Percentiles rank a stretch among this genome's conserved stretches.
phyloP scores from a whole-genome alignment of 139 green algal genomes.

The Nannochloris sp. region DNA sequence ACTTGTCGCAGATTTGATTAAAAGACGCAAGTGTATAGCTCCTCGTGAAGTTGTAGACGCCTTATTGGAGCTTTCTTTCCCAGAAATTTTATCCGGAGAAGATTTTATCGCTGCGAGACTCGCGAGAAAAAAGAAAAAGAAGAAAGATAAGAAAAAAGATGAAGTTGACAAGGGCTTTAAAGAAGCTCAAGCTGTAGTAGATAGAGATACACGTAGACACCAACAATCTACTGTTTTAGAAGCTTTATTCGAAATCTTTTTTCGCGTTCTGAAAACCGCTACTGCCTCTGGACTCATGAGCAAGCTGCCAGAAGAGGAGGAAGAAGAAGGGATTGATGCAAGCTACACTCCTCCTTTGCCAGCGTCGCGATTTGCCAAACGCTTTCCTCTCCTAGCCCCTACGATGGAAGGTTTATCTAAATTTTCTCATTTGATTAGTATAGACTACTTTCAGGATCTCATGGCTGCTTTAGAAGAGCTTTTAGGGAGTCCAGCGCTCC shows the following conservation, averaged over 20 bases:
- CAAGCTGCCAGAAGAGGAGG: too few relatives aligned
- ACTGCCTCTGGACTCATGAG: conserved; percentile 22
- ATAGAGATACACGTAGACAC: background rate
- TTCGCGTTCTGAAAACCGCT: conserved; percentile 62
- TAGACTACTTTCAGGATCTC: conserved; percentile 76
- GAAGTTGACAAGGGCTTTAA: conserved; percentile 50
- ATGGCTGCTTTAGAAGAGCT: conserved; percentile 46
- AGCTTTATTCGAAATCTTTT: conserved; percentile 73
- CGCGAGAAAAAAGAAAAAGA: conserved; percentile 18
- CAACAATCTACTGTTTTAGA: conserved; percentile 49
- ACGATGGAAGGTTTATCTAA: conserved; percentile 49
- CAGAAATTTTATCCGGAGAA: conserved; percentile 14
- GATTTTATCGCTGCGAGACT: conserved; percentile 22
- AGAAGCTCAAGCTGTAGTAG: conserved; percentile 41
- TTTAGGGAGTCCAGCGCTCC: conserved; percentile 34
- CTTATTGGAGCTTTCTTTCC: conserved; percentile 12
- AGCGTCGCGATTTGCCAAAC: background rate
- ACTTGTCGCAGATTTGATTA: conserved; percentile 85
- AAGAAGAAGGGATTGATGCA: background rate
- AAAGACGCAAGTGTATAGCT: conserved; percentile 41
- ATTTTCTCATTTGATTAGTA: conserved; percentile 67
- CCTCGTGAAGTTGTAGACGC: conserved; percentile 29
- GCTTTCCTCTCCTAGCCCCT: conserved; percentile 63
- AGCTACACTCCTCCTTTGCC: background rate
- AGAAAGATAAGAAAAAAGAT: conserved; percentile 25